These are phyloP conservation scores for Boletus smithii DNA, from an alignment of 1,284 basidiomycete genomes.

Conservation along the genomic window DNA sequence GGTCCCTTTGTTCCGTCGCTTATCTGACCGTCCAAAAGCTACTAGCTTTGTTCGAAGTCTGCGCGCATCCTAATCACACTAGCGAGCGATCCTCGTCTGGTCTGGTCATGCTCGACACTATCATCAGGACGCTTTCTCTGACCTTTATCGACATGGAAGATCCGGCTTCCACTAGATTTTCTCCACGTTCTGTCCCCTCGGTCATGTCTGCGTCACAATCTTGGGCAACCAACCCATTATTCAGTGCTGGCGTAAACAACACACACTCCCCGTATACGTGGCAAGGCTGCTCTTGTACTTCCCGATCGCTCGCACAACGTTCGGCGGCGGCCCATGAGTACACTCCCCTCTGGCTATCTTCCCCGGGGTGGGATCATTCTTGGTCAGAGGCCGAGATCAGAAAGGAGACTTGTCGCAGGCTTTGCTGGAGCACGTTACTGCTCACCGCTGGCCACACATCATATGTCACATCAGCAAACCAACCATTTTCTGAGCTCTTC, in stretches of 20 bases:
- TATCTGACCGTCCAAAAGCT: slow-evolving; percentile 41
- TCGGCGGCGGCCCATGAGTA: slow-evolving; percentile 50
- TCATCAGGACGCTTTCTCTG: slow-evolving; percentile 60
- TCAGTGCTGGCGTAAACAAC: neutral
- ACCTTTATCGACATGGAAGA: slow-evolving; percentile 45
- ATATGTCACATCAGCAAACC: slow-evolving; percentile 50
- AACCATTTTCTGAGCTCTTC: slow-evolving; percentile 47
- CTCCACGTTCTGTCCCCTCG: slow-evolving; percentile 39
- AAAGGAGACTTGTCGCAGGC: slow-evolving; percentile 66
- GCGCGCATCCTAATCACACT: slow-evolving; percentile 60
- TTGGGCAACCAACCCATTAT: slow-evolving; percentile 1
- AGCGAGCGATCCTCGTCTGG: slow-evolving; percentile 52
- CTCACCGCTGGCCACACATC: slow-evolving; percentile 61
- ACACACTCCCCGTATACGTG: slow-evolving; percentile 1
- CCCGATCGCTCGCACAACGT: slow-evolving; percentile 49
- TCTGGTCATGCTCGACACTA: slow-evolving; percentile 58
- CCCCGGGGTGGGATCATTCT: slow-evolving; percentile 58
- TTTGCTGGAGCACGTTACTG: slow-evolving; percentile 67
- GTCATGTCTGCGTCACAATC: slow-evolving; percentile 22
- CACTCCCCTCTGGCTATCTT: slow-evolving; percentile 60
- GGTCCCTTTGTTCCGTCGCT: slow-evolving; percentile 3
- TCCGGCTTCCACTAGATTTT: slow-evolving; percentile 45
- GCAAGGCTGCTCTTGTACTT: slow-evolving; percentile 50
- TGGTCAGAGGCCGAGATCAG: slow-evolving; percentile 62
- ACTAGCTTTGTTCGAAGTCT: slow-evolving; percentile 67